Evolutionary conservation across 805 yeast genomes (phyloP), one percentile per base, ranked within the genome.

Genomic region (Ogataea methanolica): DNA sequence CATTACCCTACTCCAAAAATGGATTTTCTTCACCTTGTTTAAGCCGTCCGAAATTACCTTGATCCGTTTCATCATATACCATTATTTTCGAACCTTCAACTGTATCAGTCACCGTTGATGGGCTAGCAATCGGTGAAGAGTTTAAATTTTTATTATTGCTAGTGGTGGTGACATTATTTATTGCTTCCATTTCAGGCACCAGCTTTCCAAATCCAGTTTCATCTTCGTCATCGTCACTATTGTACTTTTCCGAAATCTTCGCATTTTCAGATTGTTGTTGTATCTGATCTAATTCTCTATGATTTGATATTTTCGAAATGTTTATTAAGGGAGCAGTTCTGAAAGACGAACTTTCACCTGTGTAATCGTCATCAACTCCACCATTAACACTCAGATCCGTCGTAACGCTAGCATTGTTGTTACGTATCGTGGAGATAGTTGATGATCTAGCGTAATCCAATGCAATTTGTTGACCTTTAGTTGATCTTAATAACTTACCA

Each of bases 401-500:
- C 11, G 29, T 22, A 35, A 16, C 5, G n/a, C n/a, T 16, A 26
- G 16, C 23, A 15, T 34, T 42, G 33, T 23, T 34, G 26, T 22
- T 17, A 34, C 16, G 35, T 16, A 26, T 26, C 12, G 31, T 26
- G 31, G 31, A 26, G 12, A 21, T 11, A 22, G 31, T 29, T 14
- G 33, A 23, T 21, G 59, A 52, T 33, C 56, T 45, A 8, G 63
- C 65, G 54, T 53, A 61, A 36, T 61, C 53, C 35, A 62, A 52
- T 2, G 64, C 65, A 7, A 55, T 41, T 34, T 55, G 57, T 31
- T 59, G 53, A 1, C 68, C 67, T 38, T 50, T 48, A 15, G 47
- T 46, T 0, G 67, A 62, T 8, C 69, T 55, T 12, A 69, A 47
- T 12, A 69, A 50, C 17, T 53, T 55, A 0, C 73, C 74, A 16